Base-by-base conservation (phyloP, 495 filamentous ascomycete species). In the Podospora tetraspora region DNA sequence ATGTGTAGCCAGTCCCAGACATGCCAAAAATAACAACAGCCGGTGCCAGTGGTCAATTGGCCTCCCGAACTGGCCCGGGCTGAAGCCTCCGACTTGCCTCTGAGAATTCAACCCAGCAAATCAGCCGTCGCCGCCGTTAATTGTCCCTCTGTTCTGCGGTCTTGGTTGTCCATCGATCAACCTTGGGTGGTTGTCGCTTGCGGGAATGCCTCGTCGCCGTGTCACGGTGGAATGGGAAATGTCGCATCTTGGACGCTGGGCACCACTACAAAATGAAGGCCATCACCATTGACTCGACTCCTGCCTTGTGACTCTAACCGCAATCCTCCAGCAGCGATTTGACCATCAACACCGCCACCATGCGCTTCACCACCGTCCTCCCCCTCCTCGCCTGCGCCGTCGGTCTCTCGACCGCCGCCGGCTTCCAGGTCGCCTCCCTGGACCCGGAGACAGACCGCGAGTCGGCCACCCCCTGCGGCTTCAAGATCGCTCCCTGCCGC, bases 401-500 rank as follows among this genome's bases (percentile, higher is more conserved):
- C 43, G 43, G 43, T 19, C 43, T 52, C 43, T 52, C 43, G 43
- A 2, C 43, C 43, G 43, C 43, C 19, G 43, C 43, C 43, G 16
- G 43, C 43, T 19, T 52, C 43, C 2, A 13, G 5, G 19, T 52
- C 16, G 43, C 43, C 19, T 52, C 43, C 43, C 16, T 52, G 9
- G 30, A 12, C 43, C 6, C 16, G 16, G 43, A 52, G 16, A 19
- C 43, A 1, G 43, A 52, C 16, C 43, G 13, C 43, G 43, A 52
- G 43, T 52, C 43, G 16, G 43, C 43, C 43, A 52, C 19, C 59
- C 57, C 57, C 57, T 76, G 74, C 69, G 71, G 72, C 68, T 69
- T 73, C 70, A 66, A 69, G 30, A 70, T 77, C 29, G 72, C 69
- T 1, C 70, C 72, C 23, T 76, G 71, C 63, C 68, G 71, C 5